Evolutionary conservation across 139 green algal genomes (phyloP).

Genomic region (Chlamydomonas incerta): DNA sequence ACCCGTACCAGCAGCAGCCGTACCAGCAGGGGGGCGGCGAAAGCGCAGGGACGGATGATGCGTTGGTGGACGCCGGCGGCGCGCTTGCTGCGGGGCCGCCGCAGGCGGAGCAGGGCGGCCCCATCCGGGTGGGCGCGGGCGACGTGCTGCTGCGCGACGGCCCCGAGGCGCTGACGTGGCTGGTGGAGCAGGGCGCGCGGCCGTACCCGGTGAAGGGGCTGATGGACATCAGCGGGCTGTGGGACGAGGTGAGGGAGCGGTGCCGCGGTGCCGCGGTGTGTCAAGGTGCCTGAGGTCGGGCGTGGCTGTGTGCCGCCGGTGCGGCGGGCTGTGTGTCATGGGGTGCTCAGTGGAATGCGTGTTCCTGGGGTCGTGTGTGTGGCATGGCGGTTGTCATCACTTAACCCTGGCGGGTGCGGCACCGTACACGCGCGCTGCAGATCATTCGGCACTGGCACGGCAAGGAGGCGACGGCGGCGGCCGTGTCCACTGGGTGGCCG

Average conservation of each 20-base stretch:
- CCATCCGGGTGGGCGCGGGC: slow-evolving; percentile 84
- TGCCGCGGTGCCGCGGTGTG: neutral
- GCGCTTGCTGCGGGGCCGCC: neutral
- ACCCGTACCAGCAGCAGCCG: slow-evolving; percentile 2
- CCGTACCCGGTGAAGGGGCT: slow-evolving; percentile 88
- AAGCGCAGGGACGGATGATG: neutral
- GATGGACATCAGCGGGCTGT: slow-evolving; percentile 42
- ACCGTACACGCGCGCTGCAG: neutral
- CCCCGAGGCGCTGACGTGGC: slow-evolving; percentile 59
- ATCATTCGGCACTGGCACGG: slow-evolving; percentile 3
- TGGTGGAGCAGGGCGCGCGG: slow-evolving; percentile 68
- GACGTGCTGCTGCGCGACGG: slow-evolving; percentile 87
- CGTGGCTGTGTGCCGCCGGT: neutral
- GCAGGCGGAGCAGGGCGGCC: neutral
- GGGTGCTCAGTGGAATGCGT: neutral
- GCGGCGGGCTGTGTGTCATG: no score
- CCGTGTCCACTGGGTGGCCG: slow-evolving; percentile 82
- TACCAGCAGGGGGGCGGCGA: neutral
- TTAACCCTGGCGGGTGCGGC: neutral
- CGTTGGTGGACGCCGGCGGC: neutral
- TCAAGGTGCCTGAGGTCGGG: slow-evolving; percentile 14
- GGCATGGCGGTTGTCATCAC: neutral
- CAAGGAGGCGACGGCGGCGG: slow-evolving; percentile 40
- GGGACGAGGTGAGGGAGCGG: neutral
- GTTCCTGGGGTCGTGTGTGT: neutral